Percentiles rank a stretch among this genome's conserved stretches.
phyloP scores from a whole-genome alignment of 345 rosid species.

The Eucalyptus virginea region DNA sequence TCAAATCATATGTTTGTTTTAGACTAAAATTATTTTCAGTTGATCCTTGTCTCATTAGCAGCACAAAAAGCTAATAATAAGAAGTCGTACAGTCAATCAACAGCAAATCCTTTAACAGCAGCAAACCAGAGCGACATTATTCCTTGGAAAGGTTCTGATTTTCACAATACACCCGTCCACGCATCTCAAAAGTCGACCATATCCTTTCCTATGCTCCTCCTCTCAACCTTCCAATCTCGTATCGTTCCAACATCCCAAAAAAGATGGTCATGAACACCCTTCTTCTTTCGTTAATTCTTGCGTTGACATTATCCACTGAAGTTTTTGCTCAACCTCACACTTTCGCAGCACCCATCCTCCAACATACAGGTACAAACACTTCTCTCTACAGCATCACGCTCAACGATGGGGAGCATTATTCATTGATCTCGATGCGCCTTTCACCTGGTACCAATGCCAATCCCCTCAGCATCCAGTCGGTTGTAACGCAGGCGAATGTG shows the following conservation, averaged over 20 bases:
- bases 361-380: background rate
- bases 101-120: too few relatives aligned
- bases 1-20: too few relatives aligned
- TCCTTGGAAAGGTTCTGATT: too few relatives aligned
- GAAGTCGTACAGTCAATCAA: too few relatives aligned
- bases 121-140: too few relatives aligned
- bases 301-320: background rate
- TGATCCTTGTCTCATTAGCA: too few relatives aligned
- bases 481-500: background rate
- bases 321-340: background rate
- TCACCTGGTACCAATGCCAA: background rate
- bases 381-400: background rate
- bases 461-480: background rate
- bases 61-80: too few relatives aligned
- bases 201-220: background rate
- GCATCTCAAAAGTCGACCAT: background rate
- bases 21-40: too few relatives aligned
- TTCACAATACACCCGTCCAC: too few relatives aligned
- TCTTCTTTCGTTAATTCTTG: background rate
- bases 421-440: background rate
- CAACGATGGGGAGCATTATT: background rate
- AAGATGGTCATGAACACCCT: background rate
- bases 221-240: background rate
- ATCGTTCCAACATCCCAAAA: background rate
- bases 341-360: background rate